Evolutionary conservation across 495 filamentous ascomycete species (phyloP).

Genomic region (Daldinia bambusicola): DNA sequence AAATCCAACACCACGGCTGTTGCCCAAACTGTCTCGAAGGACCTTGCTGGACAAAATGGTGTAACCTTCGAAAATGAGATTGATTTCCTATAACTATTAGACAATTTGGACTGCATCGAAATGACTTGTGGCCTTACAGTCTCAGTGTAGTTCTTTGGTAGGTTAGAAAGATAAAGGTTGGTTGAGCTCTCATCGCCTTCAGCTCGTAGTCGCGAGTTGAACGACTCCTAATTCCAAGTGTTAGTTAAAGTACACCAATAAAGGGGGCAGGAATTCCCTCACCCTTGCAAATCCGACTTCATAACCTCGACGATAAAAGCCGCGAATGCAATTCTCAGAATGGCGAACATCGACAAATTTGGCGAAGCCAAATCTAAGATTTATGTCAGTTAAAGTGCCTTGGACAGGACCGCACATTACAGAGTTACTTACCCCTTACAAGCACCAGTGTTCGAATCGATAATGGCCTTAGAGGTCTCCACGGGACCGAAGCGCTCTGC

Average conservation of each 20-base stretch:
- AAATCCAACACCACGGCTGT: slow-evolving; percentile 97
- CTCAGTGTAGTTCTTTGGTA: slow-evolving; percentile 90
- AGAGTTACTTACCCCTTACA: slow-evolving; percentile 87
- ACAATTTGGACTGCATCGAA: slow-evolving; percentile 16
- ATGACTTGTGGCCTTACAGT: slow-evolving; percentile 63
- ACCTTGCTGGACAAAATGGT: slow-evolving; percentile 91
- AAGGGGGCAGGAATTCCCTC: slow-evolving; percentile 43
- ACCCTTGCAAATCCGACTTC: slow-evolving; percentile 96
- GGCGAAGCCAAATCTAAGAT: slow-evolving; percentile 88
- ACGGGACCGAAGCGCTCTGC: slow-evolving; percentile 88
- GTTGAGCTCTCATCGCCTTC: slow-evolving; percentile 86
- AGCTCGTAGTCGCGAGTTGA: slow-evolving; percentile 94
- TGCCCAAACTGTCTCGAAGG: slow-evolving; percentile 85
- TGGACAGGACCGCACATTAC: not conserved
- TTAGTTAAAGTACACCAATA: slow-evolving; percentile 1
- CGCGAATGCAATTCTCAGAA: slow-evolving; percentile 94
- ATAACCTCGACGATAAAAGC: slow-evolving; percentile 92
- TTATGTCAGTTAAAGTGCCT: slow-evolving; percentile 32
- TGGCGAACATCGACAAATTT: slow-evolving; percentile 88
- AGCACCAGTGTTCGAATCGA: slow-evolving; percentile 86
- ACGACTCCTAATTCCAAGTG: slow-evolving; percentile 74
- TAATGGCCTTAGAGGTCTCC: slow-evolving; percentile 95
- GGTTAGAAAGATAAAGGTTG: slow-evolving; percentile 96
- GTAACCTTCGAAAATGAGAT: slow-evolving; percentile 82
- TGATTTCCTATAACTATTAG: slow-evolving; percentile 66